Evolutionary conservation across 176 grass and related monocot genomes (phyloP).

Genomic region (Guadua angustifolia): DNA sequence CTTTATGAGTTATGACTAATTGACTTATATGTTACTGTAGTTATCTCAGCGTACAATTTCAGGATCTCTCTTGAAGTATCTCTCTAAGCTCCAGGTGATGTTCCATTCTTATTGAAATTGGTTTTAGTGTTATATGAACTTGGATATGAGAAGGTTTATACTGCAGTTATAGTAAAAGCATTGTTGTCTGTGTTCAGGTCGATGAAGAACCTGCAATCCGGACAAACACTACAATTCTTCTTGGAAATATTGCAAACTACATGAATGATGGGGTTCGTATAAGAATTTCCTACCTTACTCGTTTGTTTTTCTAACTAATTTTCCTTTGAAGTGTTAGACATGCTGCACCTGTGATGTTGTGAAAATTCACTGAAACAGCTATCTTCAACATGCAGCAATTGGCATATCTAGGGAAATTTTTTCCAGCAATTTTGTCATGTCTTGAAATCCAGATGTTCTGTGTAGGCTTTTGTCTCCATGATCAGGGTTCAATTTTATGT

Average conservation of each 20-base stretch:
- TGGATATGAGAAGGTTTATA: constrained; percentile 29
- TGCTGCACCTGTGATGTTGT: not conserved
- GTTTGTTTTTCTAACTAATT: constrained; percentile 29
- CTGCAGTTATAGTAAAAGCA: constrained; percentile 29
- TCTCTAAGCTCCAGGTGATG: constrained; percentile 94
- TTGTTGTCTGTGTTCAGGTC: constrained; percentile 61
- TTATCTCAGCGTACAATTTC: constrained; percentile 95
- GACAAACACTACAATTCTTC: constrained; percentile 96
- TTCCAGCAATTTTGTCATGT: not conserved
- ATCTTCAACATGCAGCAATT: constrained; percentile 13
- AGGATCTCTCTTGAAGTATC: constrained; percentile 98
- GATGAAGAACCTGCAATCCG: constrained; percentile 97
- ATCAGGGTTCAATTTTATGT: constrained; percentile 22
- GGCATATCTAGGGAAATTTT: not conserved
- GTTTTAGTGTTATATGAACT: not conserved
- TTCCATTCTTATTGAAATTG: constrained; percentile 34
- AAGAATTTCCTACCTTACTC: constrained; percentile 34
- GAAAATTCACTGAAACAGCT: constrained; percentile 1
- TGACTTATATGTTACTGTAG: constrained; percentile 56
- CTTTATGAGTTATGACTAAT: constrained; percentile 34
- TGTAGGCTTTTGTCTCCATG: not conserved
- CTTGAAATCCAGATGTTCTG: no score
- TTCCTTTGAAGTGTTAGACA: constrained; percentile 32
- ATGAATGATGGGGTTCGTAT: constrained; percentile 96
- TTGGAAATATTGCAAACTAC: constrained; percentile 93